Base-by-base conservation (phyloP, 345 rosid genomes). In the Microcos paniculata region DNA sequence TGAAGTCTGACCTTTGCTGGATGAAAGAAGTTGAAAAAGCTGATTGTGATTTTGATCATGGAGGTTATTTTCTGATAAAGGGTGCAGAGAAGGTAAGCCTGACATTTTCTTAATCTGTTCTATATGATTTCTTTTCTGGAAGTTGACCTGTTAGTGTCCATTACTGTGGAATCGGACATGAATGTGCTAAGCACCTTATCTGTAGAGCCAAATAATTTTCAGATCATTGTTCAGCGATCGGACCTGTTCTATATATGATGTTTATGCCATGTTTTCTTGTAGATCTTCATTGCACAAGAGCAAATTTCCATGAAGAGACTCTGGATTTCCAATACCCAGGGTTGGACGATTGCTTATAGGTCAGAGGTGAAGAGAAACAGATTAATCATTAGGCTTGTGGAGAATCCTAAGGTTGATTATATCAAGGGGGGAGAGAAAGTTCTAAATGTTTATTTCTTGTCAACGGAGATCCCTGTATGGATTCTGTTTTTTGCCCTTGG, bases 221-320 rank as follows among this genome's bases (percentile, higher is more conserved):
- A 16, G n/a, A 28, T 14, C 43, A 14, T 66, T 43, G 35, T 15
- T 45, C n/a, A n/a, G n/a, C n/a, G n/a, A n/a, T n/a, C n/a, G n/a
- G n/a, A n/a, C n/a, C n/a, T n/a, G n/a, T n/a, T n/a, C n/a, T n/a
- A 4, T 66, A 66, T 15, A 45, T 66, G 55, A 59, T 64, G 28
- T 59, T 11, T 70, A 45, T 80, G 71, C 61, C 76, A 49, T 82
- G 77, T 76, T 49, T 67, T 8, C 26, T 73, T 83, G 71, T 87
- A 95, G 99, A 87, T 85, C 43, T 91, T 93, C 77, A 82, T 93
- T 71, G 97, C 99, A 14, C 99, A 95, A 80, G 99, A 95, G 77
- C 96, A 91, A 78, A 78, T 84, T 53, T 93, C 92, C 77, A 35
- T 82, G 82, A 93, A 85, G 86, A 91, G 92, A 76, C 90, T 93